phyloP scores from a whole-genome alignment of 192 early-diverging fungal species.

The Podila clonocystis region DNA sequence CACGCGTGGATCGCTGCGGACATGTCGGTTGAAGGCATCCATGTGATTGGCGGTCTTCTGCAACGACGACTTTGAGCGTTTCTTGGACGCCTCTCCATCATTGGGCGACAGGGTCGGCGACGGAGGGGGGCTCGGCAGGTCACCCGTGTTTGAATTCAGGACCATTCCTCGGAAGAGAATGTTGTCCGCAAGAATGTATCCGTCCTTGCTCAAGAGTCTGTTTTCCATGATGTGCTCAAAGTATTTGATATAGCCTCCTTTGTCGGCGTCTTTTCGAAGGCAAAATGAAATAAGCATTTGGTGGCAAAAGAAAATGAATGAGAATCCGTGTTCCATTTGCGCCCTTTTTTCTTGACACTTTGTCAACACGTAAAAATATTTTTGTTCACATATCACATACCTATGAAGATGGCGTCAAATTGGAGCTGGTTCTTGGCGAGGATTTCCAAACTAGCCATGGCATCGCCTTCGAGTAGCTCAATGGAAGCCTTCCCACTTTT shows the following conservation, averaged over 20 bases:
- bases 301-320: background rate
- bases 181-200: conserved; percentile 78
- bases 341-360: background rate
- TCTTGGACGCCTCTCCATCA: background rate
- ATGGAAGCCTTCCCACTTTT: background rate
- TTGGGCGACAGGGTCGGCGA: conserved; percentile 2
- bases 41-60: conserved; percentile 52
- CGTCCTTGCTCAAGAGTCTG: conserved; percentile 62
- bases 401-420: conserved; percentile 73
- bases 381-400: conserved; percentile 5
- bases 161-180: conserved; percentile 28
- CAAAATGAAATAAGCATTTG: background rate
- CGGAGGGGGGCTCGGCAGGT: background rate
- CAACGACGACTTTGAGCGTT: background rate
- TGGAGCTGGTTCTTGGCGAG: conserved; percentile 20
- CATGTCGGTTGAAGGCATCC: conserved; percentile 71
- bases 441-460: background rate
- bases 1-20: conserved; percentile 64
- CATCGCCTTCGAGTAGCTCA: conserved; percentile 26
- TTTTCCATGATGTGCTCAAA: conserved; percentile 70
- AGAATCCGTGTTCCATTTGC: too few relatives aligned
- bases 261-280: conserved; percentile 70
- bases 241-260: conserved; percentile 71
- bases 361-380: background rate
- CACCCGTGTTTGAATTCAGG: background rate